Conservation (phyloP, 1,284 basidiomycete species). For the Ceratobasidium sp. region DNA sequence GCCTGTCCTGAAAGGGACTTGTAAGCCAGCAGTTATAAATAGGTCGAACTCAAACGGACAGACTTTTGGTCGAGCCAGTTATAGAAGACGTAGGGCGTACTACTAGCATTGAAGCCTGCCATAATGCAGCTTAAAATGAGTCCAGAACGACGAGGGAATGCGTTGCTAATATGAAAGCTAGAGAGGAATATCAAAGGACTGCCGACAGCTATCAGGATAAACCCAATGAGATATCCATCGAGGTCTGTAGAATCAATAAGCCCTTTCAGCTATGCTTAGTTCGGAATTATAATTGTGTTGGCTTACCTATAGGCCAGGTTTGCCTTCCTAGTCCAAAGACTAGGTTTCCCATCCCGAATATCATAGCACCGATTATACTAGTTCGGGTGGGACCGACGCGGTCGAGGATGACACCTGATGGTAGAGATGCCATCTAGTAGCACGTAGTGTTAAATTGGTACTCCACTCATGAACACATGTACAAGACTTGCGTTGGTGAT, state of each 20-base stretch:
- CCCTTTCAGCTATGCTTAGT: too few relatives aligned
- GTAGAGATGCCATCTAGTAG: constrained; percentile 48
- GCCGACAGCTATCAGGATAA: constrained; percentile 51
- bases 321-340: constrained; percentile 46
- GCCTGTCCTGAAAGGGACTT: not conserved
- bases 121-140: constrained; percentile 52
- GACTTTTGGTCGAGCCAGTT: constrained; percentile 44
- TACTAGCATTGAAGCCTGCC: constrained; percentile 53
- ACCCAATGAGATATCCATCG: constrained; percentile 47
- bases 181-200: constrained; percentile 47
- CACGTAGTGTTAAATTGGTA: not conserved
- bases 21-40: not conserved
- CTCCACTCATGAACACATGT: constrained; percentile 40
- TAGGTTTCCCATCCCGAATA: constrained; percentile 49
- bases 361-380: constrained; percentile 47
- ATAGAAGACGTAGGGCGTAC: constrained; percentile 50
- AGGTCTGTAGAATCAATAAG: constrained; percentile 44
- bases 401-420: constrained; percentile 50
- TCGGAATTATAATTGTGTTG: not conserved
- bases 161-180: constrained; percentile 50
- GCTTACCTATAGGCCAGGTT: constrained; percentile 35
- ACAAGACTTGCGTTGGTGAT: constrained; percentile 47
- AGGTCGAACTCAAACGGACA: constrained; percentile 37
- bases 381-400: constrained; percentile 48
- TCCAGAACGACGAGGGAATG: constrained; percentile 52